Base-by-base conservation (phyloP, 331 rosid genomes). In the Pyrus hybrid region DNA sequence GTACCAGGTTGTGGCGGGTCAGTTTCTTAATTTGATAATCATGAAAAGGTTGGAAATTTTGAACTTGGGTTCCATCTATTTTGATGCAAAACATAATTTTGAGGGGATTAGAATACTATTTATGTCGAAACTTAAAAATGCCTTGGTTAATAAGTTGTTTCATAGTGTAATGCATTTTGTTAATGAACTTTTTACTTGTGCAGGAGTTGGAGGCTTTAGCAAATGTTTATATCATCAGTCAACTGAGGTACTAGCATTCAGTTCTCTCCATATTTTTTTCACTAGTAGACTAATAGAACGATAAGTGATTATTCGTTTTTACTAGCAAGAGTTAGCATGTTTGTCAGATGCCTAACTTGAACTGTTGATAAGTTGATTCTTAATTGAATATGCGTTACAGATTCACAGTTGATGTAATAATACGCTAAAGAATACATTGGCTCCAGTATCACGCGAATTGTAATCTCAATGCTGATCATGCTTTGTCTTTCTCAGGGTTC, bases 11-110 rank as follows among this genome's bases (percentile, higher is more conserved):
- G 45, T 61, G 33, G 78, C 23, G 70, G 65, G 56, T 21, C 68
- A 60, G 63, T 30, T 76, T 63, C 77, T 41, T 69, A 54, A 64
- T 2, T 72, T 21, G 73, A 73, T 16, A 41, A 13, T 35, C 75
- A 72, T 28, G 68, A 86, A 70, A 17, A 84, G 86, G 85, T 82
- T 61, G 45, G 9, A 26, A 69, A 23, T 16, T 35, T 30, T 57
- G 6, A 72, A 12, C 51, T 71, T 32, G 30, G 49, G 28, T 53
- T 29, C 37, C 61, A 10, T 28, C 9, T 71, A 8, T 53, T 71
- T 71, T 53, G 64, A 53, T 2, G 3, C 14, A 33, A 71, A 11
- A 12, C 22, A 5, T 21, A 53, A 32, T 56, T n/a, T 54, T 20
- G n/a, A 68, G 13, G n/a, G 13, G 4, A 41, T 41, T 41, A 41